phyloP scores from a whole-genome alignment of 345 rosid genomes.

The Citrus australasica region DNA sequence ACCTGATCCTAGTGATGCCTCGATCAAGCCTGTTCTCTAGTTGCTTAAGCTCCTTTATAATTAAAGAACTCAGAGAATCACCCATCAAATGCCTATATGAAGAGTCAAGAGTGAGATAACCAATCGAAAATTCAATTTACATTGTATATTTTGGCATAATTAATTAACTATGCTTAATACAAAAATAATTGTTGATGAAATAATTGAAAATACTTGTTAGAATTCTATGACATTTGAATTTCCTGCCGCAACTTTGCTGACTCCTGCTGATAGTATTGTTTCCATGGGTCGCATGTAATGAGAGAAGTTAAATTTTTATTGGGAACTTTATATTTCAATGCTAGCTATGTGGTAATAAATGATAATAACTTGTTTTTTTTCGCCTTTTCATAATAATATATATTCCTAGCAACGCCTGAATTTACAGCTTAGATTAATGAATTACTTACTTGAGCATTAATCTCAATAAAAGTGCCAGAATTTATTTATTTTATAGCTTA shows the following conservation, averaged over 20 bases:
- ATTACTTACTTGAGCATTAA: constrained; percentile 82
- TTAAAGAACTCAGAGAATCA: constrained; percentile 70
- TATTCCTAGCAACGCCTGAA: too few relatives aligned
- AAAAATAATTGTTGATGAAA: neutral
- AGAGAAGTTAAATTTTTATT: too few relatives aligned
- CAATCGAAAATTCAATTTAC: too few relatives aligned
- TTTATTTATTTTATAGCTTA: constrained; percentile 5
- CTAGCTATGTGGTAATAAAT: neutral
- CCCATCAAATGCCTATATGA: constrained; percentile 81
- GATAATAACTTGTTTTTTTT: too few relatives aligned
- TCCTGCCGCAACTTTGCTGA: constrained; percentile 90
- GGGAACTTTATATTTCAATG: neutral
- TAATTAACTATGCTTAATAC: too few relatives aligned
- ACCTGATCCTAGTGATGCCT: constrained; percentile 86
- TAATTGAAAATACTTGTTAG: constrained; percentile 58
- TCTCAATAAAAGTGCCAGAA: constrained; percentile 62
- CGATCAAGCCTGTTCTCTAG: constrained; percentile 92
- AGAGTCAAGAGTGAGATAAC: neutral
- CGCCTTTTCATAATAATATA: too few relatives aligned
- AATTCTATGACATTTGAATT: constrained; percentile 84
- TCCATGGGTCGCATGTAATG: neutral
- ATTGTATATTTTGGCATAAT: neutral
- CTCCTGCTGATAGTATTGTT: constrained; percentile 91
- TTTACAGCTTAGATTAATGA: neutral
- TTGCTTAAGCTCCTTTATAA: constrained; percentile 91